phyloP scores from a whole-genome alignment of 169 alveolate species.

The Plasmodium reichenowi region DNA sequence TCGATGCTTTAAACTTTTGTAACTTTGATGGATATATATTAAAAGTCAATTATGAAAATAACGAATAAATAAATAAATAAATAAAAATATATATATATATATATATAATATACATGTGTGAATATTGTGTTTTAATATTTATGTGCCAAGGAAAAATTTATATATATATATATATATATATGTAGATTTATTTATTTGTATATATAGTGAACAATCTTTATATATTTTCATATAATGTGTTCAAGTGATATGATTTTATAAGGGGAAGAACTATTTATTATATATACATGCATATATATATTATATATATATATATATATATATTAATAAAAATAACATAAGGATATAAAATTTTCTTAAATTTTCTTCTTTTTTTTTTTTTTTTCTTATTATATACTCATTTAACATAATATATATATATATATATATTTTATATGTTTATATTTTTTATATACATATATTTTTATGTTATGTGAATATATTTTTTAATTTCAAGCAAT shows the following conservation, averaged over 20 bases:
- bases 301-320: too few relatives aligned
- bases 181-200: background rate
- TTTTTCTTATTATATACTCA: too few relatives aligned
- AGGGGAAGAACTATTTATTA: background rate
- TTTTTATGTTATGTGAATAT: background rate
- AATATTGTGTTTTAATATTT: background rate
- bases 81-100: background rate
- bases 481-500: slow-evolving; percentile 21
- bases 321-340: too few relatives aligned
- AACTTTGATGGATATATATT: slow-evolving; percentile 59
- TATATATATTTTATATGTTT: background rate
- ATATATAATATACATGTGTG: background rate
- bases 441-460: background rate
- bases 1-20: slow-evolving; percentile 61
- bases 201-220: background rate
- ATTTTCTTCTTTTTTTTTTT: too few relatives aligned
- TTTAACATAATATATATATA: background rate
- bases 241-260: too few relatives aligned
- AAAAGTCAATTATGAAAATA: slow-evolving; percentile 55
- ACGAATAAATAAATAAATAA: slow-evolving; percentile 1
- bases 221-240: background rate
- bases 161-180: slow-evolving; percentile 16
- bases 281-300: background rate
- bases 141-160: slow-evolving; percentile 1
- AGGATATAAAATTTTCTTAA: too few relatives aligned